These are phyloP conservation scores for Prinsepia uniflora DNA, from an alignment of 306 rosid species.

Conservation along the genomic window DNA sequence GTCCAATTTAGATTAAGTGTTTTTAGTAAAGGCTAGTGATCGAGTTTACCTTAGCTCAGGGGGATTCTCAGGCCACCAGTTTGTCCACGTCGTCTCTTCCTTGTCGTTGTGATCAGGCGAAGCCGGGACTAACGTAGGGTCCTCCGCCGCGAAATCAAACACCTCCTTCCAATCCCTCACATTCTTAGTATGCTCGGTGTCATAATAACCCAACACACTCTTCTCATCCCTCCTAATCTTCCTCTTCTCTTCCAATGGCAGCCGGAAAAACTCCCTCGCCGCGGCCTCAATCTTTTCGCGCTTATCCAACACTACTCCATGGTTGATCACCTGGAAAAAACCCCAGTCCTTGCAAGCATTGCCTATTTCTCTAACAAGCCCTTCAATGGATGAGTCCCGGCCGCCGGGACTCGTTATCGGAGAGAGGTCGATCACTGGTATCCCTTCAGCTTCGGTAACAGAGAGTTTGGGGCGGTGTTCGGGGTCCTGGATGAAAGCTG, in stretches of 20 bases:
- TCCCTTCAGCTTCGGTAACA: constrained; percentile 34
- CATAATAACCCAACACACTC: constrained; percentile 38
- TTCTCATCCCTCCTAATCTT: constrained; percentile 16
- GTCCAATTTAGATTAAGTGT: neutral
- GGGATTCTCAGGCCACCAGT: constrained; percentile 43
- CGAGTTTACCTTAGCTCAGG: constrained; percentile 40
- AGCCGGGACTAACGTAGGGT: constrained; percentile 28
- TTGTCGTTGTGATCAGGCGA: constrained; percentile 31
- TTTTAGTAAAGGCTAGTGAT: too few species aligned
- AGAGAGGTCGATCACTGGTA: constrained; percentile 18
- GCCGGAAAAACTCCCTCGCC: constrained; percentile 41
- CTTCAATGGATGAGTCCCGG: constrained; percentile 7
- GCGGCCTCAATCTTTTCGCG: constrained; percentile 26
- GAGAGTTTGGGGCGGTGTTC: constrained; percentile 60
- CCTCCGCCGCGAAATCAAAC: constrained; percentile 17
- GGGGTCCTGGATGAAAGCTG: constrained; percentile 47
- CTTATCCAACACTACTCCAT: constrained; percentile 38
- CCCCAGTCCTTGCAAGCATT: constrained; percentile 63
- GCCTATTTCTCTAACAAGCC: constrained; percentile 45
- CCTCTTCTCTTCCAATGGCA: constrained; percentile 14
- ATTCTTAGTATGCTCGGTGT: constrained; percentile 58
- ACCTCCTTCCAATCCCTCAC: constrained; percentile 76
- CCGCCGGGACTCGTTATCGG: too few species aligned
- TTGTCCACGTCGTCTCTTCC: constrained; percentile 28
- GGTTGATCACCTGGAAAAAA: constrained; percentile 55